Evolutionary conservation across 306 rosid genomes (phyloP).

Genomic region (Dryas alaskensis): DNA sequence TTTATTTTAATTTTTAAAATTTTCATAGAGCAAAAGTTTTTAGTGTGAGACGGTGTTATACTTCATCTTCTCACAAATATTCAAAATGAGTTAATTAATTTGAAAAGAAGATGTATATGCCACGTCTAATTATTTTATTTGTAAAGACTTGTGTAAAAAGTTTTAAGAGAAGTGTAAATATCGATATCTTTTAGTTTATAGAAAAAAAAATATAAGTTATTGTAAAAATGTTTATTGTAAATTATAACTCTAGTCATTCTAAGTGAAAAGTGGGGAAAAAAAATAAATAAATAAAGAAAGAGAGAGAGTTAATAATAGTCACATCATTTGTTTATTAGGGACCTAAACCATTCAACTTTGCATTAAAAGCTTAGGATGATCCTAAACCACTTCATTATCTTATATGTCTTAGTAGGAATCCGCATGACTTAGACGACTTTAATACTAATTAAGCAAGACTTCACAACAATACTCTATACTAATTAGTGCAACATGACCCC

Average conservation of each 20-base stretch:
- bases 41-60: too few species aligned
- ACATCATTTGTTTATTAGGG: constrained; percentile 20
- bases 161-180: neutral
- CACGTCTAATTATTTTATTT: too few species aligned
- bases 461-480: neutral
- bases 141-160: neutral
- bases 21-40: too few species aligned
- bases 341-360: constrained; percentile 34
- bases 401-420: neutral
- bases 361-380: constrained; percentile 7
- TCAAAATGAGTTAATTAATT: too few species aligned
- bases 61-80: too few species aligned
- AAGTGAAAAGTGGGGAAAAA: neutral
- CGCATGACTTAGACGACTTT: neutral
- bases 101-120: too few species aligned
- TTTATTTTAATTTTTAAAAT: too few species aligned
- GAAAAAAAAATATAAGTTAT: neutral
- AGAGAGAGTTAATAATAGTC: constrained; percentile 1
- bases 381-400: constrained; percentile 24
- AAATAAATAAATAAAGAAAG: neutral
- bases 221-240: neutral
- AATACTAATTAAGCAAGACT: constrained; percentile 10
- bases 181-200: neutral
- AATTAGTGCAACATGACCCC: neutral
- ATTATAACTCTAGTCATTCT: neutral